phyloP scores from a whole-genome alignment of 768 basidiomycete genomes.

The Mycena galopus region DNA sequence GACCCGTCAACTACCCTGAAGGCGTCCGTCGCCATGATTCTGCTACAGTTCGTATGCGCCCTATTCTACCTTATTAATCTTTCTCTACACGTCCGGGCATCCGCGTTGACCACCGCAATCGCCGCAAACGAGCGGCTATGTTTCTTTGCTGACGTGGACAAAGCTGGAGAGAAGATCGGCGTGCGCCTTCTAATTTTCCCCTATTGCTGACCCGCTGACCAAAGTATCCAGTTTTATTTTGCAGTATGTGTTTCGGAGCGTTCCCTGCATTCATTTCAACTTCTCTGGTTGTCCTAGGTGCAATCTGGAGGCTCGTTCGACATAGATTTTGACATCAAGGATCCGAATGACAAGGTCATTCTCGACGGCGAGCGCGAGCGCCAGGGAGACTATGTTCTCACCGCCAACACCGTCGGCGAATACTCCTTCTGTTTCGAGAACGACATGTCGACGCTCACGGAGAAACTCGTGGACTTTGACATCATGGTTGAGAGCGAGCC shows the following conservation, averaged over 20 bases:
- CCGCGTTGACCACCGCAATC: conserved; percentile 86
- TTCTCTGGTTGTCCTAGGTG: conserved; percentile 61
- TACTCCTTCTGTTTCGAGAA: conserved; percentile 98
- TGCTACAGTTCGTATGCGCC: conserved; percentile 46
- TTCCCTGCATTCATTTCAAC: conserved; percentile 6
- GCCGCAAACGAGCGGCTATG: conserved; percentile 86
- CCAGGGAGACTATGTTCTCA: conserved; percentile 97
- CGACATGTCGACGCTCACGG: conserved; percentile 94
- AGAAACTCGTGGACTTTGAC: conserved; percentile 95
- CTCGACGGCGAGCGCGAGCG: conserved; percentile 91
- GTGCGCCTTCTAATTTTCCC: conserved; percentile 56
- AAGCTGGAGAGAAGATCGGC: conserved; percentile 92
- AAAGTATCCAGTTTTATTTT: conserved; percentile 88
- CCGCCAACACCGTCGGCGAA: conserved; percentile 91
- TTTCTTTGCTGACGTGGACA: conserved; percentile 97
- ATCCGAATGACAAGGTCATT: conserved; percentile 89
- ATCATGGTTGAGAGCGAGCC: conserved; percentile 99
- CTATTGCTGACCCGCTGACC: conserved; percentile 28
- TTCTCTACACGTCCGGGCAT: conserved; percentile 55
- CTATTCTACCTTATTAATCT: conserved; percentile 53
- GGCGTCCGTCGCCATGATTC: conserved; percentile 41
- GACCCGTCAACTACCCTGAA: not conserved
- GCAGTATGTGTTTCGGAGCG: conserved; percentile 70
- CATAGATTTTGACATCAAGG: conserved; percentile 93
- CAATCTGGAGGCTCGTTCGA: conserved; percentile 98